Percentiles rank a stretch among this genome's conserved stretches.
phyloP scores from a whole-genome alignment of 2,329 filamentous ascomycete genomes.

The Aspergillus sojae region DNA sequence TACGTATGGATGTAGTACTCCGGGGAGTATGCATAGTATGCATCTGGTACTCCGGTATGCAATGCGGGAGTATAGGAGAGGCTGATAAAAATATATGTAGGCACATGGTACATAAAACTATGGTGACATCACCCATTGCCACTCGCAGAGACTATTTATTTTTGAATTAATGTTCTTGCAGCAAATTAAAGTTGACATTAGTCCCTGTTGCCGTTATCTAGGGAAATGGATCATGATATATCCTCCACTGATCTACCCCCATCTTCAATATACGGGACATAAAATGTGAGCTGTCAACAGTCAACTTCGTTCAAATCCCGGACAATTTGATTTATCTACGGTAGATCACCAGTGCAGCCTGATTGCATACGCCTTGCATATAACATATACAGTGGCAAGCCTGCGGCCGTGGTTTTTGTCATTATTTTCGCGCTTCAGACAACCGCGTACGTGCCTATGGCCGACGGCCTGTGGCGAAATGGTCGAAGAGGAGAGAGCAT shows the following conservation, averaged over 20 bases:
- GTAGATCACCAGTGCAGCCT: constrained; percentile 1
- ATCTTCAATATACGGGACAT: neutral
- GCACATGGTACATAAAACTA: neutral
- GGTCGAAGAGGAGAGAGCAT: neutral
- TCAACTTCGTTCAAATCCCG: constrained; percentile 2
- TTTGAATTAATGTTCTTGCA: neutral
- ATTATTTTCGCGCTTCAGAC: neutral
- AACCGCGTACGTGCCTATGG: neutral
- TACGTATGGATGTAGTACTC: neutral
- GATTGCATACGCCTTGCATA: constrained; percentile 1
- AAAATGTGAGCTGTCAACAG: constrained; percentile 4
- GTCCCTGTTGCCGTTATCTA: neutral
- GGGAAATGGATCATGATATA: neutral
- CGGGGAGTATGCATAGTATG: neutral
- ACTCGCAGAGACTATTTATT: neutral
- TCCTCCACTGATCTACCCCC: neutral
- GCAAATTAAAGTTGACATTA: neutral
- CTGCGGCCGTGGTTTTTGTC: neutral
- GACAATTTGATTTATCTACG: constrained; percentile 5
- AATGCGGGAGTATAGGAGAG: neutral
- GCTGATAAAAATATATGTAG: neutral
- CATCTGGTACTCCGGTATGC: neutral
- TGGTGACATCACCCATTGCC: neutral
- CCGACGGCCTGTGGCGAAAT: neutral
- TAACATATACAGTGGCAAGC: constrained; percentile 6